Conservation (phyloP, 176 grass and related monocot species). For the Oryza glaberrima region DNA sequence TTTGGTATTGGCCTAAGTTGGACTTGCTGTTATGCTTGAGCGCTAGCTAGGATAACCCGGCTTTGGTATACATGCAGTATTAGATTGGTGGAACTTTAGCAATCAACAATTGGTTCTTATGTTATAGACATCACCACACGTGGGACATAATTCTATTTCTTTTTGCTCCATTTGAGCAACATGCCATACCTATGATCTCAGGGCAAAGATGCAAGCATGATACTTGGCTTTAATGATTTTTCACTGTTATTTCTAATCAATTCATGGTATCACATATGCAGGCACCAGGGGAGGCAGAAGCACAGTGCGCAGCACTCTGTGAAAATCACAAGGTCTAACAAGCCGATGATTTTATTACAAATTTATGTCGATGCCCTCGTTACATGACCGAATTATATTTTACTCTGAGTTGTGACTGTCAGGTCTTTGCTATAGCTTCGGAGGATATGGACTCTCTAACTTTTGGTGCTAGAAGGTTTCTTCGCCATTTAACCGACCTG, state of each 20-base stretch:
- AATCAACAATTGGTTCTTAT: neutral
- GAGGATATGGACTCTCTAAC: slow-evolving; percentile 96
- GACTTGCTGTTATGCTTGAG: neutral
- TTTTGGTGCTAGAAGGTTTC: slow-evolving; percentile 78
- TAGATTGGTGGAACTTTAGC: slow-evolving; percentile 21
- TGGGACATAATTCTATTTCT: neutral
- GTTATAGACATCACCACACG: neutral
- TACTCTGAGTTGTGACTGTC: slow-evolving; percentile 20
- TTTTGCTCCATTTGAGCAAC: neutral
- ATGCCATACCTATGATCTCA: slow-evolving; percentile 10
- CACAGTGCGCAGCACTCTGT: slow-evolving; percentile 90
- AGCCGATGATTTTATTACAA: neutral
- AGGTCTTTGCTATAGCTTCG: slow-evolving; percentile 93
- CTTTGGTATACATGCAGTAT: neutral
- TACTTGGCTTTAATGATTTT: neutral
- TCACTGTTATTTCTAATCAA: slow-evolving; percentile 11
- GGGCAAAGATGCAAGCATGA: slow-evolving; percentile 19
- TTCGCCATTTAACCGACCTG: slow-evolving; percentile 89
- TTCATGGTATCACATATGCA: slow-evolving; percentile 46
- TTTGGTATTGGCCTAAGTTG: slow-evolving; percentile 19
- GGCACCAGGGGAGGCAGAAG: slow-evolving; percentile 95
- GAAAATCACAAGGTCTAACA: slow-evolving; percentile 68
- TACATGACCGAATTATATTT: slow-evolving; percentile 33
- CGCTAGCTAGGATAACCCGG: neutral
- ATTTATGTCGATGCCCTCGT: slow-evolving; percentile 15